phyloP scores from a whole-genome alignment of 106 monocot genomes.

The Agapanthus africanus region DNA sequence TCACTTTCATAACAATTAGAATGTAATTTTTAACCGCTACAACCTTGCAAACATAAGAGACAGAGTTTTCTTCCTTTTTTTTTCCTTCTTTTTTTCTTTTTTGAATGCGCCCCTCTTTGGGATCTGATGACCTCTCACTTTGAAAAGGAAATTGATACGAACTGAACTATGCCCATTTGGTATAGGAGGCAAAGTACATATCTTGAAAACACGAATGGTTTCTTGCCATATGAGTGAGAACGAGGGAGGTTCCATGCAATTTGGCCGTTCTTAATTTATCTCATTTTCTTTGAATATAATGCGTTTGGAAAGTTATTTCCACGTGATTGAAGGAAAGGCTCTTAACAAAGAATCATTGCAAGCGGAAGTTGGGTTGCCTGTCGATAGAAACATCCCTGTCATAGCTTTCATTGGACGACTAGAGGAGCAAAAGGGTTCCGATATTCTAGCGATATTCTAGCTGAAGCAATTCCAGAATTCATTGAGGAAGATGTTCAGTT shows the following conservation, averaged over 20 bases:
- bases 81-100: slow-evolving; percentile 88
- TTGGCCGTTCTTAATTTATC: slow-evolving; percentile 1
- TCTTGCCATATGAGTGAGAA: slow-evolving; percentile 61
- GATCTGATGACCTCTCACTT: slow-evolving; percentile 54
- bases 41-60: too few species aligned
- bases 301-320: slow-evolving; percentile 6
- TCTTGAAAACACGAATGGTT: slow-evolving; percentile 75
- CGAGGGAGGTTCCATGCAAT: too few species aligned
- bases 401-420: slow-evolving; percentile 85
- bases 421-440: slow-evolving; percentile 97
- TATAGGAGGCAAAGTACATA: too few species aligned
- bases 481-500: slow-evolving; percentile 76
- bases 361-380: slow-evolving; percentile 83
- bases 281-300: not conserved
- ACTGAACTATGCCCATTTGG: too few species aligned
- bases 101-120: slow-evolving; percentile 83
- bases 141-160: too few species aligned
- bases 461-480: slow-evolving; percentile 67
- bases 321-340: slow-evolving; percentile 75
- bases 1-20: too few species aligned
- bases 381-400: slow-evolving; percentile 49
- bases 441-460: too few species aligned
- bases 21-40: too few species aligned
- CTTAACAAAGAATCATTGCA: slow-evolving; percentile 87
- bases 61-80: slow-evolving; percentile 58